A percentile compares a stretch with the other conserved stretches of the same genome.
Evolutionary conservation across 2,329 filamentous ascomycete species (phyloP).

Genomic region (Hirsutella minnesotensis): DNA sequence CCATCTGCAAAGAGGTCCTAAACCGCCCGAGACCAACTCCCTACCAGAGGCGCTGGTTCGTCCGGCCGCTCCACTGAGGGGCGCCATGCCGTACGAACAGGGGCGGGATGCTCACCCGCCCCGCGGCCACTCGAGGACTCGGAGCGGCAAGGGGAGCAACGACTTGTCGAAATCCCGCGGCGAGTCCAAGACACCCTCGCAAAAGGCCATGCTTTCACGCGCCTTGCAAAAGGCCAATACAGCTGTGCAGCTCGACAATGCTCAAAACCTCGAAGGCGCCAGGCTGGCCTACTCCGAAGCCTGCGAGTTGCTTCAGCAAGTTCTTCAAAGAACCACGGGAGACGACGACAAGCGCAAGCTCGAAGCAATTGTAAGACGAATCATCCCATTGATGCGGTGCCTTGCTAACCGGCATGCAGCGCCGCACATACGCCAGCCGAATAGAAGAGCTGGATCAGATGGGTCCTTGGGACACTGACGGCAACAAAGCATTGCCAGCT

Average conservation of each 20-base stretch:
- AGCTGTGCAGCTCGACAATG: constrained; percentile 90
- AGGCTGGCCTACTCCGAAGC: constrained; percentile 86
- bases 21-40: not conserved
- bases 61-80: constrained; percentile 5
- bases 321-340: constrained; percentile 72
- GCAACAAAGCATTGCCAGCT: constrained; percentile 67
- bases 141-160: constrained; percentile 20
- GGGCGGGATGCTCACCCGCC: constrained; percentile 15
- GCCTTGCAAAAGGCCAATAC: constrained; percentile 92
- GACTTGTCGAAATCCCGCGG: constrained; percentile 16
- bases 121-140: constrained; percentile 19
- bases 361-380: constrained; percentile 71
- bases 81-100: constrained; percentile 19
- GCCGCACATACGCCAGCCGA: constrained; percentile 78
- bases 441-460: constrained; percentile 78
- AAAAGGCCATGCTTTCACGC: constrained; percentile 95
- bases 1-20: no score
- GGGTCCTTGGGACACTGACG: constrained; percentile 38
- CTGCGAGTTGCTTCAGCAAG: constrained; percentile 75
- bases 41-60: constrained; percentile 6
- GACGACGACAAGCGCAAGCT: constrained; percentile 84
- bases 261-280: constrained; percentile 85
- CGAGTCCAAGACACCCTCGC: constrained; percentile 44
- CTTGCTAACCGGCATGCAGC: constrained; percentile 31
- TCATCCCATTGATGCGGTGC: no score